Percentiles rank a stretch among this genome's conserved stretches.
phyloP scores from a whole-genome alignment of 2,329 filamentous ascomycete genomes.

The Xylaria sp. region DNA sequence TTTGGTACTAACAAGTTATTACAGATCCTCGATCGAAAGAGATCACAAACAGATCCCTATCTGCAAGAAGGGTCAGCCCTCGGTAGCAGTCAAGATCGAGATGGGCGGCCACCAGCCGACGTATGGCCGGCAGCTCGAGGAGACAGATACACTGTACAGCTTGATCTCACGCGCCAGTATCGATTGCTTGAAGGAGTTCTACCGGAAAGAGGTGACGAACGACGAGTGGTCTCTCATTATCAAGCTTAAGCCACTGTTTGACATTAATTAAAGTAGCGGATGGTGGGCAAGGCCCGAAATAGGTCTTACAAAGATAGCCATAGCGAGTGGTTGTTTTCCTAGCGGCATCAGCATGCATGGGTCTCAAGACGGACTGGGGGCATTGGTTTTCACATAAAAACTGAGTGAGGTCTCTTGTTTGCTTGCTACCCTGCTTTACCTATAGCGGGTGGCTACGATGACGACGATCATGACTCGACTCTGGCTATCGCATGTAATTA shows the following conservation, averaged over 20 bases:
- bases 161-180: conserved; percentile 89
- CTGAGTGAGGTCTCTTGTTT: neutral
- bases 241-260: conserved; percentile 94
- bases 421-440: neutral
- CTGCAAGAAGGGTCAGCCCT: conserved; percentile 97
- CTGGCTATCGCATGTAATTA: conserved; percentile 24
- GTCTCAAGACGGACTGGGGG: neutral
- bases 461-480: neutral
- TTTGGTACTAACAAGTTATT: conserved; percentile 44
- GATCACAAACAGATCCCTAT: conserved; percentile 95
- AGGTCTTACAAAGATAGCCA: neutral
- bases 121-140: conserved; percentile 95
- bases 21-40: conserved; percentile 92
- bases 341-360: conserved; percentile 5
- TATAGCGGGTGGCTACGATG: neutral
- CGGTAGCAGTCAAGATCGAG: conserved; percentile 97
- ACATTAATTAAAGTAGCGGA: conserved; percentile 70
- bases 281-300: neutral
- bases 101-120: conserved; percentile 89
- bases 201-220: conserved; percentile 68
- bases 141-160: conserved; percentile 88
- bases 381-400: neutral
- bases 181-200: conserved; percentile 96
- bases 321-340: neutral
- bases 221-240: conserved; percentile 96